A percentile compares a stretch with the other conserved stretches of the same genome.
phyloP scores from a whole-genome alignment of 208 protist species.

The Herpetomonas samuelpessoai region DNA sequence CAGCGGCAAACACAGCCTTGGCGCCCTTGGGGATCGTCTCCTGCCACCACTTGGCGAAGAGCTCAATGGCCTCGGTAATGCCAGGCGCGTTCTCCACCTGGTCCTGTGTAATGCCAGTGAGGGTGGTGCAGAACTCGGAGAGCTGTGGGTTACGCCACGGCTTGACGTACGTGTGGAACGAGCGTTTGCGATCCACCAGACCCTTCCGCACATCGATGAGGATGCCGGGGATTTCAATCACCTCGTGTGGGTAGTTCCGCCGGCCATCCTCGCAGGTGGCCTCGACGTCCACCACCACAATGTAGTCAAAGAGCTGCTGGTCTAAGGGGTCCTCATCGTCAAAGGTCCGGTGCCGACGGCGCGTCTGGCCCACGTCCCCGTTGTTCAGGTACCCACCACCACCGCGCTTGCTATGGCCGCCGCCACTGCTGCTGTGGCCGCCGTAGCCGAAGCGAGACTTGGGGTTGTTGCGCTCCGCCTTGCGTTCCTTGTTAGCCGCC shows the following conservation, averaged over 20 bases:
- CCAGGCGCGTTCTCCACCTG: conserved; percentile 73
- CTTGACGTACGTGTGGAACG: conserved; percentile 91
- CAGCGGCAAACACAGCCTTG: conserved; percentile 79
- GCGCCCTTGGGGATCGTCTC: conserved; percentile 63
- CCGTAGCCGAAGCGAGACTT: neutral
- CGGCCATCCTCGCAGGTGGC: conserved; percentile 81
- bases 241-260: conserved; percentile 85
- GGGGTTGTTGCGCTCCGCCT: conserved; percentile 10
- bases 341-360: conserved; percentile 33
- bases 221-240: conserved; percentile 95
- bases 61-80: conserved; percentile 64
- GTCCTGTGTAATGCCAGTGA: conserved; percentile 96
- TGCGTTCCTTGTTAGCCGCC: conserved; percentile 29
- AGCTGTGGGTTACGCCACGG: conserved; percentile 84
- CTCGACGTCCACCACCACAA: conserved; percentile 92
- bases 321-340: conserved; percentile 66
- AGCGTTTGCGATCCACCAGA: conserved; percentile 57
- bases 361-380: conserved; percentile 18
- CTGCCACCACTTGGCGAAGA: conserved; percentile 78
- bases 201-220: conserved; percentile 78
- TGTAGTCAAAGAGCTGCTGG: conserved; percentile 89
- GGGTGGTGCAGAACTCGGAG: conserved; percentile 88
- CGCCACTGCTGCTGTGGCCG: neutral
- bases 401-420: too few relatives aligned
- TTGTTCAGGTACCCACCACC: too few relatives aligned